phyloP scores from a whole-genome alignment of 2,329 filamentous ascomycete genomes.

The Talaromyces albobiverticillius region DNA sequence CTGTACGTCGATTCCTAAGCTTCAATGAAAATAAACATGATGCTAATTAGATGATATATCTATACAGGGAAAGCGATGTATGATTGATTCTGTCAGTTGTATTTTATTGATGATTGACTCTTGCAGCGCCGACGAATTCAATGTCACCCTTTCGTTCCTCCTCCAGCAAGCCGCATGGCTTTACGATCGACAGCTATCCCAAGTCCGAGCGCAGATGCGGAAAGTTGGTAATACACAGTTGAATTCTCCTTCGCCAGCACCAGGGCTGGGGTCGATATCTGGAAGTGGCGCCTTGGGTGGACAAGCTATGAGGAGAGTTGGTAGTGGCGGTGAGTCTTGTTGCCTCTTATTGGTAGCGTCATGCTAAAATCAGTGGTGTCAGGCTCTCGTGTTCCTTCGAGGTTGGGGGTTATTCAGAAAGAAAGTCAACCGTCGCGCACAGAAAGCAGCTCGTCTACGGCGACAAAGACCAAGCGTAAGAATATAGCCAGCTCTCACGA shows the following conservation, averaged over 20 bases:
- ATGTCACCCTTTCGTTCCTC: slow-evolving; percentile 83
- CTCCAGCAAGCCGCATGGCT: slow-evolving; percentile 92
- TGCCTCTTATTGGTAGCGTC: neutral
- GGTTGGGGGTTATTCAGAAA: slow-evolving; percentile 35
- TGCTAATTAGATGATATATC: slow-evolving; percentile 12
- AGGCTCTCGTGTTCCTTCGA: slow-evolving; percentile 40
- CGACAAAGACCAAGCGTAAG: slow-evolving; percentile 16
- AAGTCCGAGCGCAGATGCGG: slow-evolving; percentile 86
- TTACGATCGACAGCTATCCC: slow-evolving; percentile 84
- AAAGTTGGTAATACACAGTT: slow-evolving; percentile 52
- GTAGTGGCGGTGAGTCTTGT: slow-evolving; percentile 29
- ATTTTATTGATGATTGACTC: slow-evolving; percentile 1
- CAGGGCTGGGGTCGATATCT: slow-evolving; percentile 40
- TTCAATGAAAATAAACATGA: neutral
- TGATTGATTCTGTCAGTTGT: slow-evolving; percentile 13
- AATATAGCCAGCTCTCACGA: neutral
- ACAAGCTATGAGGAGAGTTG: slow-evolving; percentile 31
- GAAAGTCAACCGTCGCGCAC: slow-evolving; percentile 27
- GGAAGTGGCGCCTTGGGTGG: slow-evolving; percentile 39
- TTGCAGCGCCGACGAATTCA: slow-evolving; percentile 67
- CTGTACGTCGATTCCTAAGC: slow-evolving; percentile 62
- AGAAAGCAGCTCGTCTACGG: slow-evolving; percentile 21
- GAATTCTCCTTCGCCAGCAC: slow-evolving; percentile 40
- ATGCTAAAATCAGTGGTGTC: neutral
- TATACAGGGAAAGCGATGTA: slow-evolving; percentile 72